These are phyloP conservation scores for Seminavis robusta DNA, from an alignment of 108 stramenopile genomes.

Conservation along the genomic window DNA sequence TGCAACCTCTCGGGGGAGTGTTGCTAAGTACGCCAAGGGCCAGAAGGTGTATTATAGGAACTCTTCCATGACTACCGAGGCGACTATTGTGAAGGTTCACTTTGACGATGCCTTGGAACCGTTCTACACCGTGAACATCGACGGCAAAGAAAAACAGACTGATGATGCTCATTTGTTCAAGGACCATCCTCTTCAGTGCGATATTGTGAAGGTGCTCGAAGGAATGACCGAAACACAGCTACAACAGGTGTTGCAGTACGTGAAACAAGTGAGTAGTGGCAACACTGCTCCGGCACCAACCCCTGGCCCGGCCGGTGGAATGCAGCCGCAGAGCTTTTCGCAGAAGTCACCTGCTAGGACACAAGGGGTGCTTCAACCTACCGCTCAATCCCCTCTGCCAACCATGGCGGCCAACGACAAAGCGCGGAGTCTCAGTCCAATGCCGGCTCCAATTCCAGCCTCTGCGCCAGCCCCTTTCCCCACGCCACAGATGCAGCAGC, in stretches of 20 bases:
- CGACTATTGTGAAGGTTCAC: slow-evolving; percentile 55
- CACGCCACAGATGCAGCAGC: too few relatives aligned
- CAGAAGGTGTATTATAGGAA: slow-evolving; percentile 42
- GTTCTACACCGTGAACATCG: slow-evolving; percentile 49
- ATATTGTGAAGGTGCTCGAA: background rate
- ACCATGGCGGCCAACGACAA: too few relatives aligned
- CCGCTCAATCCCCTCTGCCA: too few relatives aligned
- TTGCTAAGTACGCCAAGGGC: slow-evolving; percentile 15
- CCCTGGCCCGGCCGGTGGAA: too few relatives aligned
- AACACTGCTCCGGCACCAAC: too few relatives aligned
- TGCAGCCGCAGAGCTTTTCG: too few relatives aligned
- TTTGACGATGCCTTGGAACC: slow-evolving; percentile 62
- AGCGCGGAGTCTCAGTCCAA: too few relatives aligned
- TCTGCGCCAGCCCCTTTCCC: too few relatives aligned
- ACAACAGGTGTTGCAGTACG: background rate
- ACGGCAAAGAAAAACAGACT: slow-evolving; percentile 70
- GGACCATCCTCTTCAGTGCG: background rate
- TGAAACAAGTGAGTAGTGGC: background rate
- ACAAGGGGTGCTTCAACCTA: too few relatives aligned
- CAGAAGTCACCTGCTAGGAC: too few relatives aligned
- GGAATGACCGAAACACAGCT: slow-evolving; percentile 1
- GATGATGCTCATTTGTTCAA: slow-evolving; percentile 53
- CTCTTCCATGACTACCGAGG: slow-evolving; percentile 23
- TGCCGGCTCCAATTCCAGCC: too few relatives aligned
- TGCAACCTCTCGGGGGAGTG: background rate